A percentile compares a stretch with the other conserved stretches of the same genome.
These are phyloP conservation scores for Leccinum ponderosum DNA, from an alignment of 1,284 basidiomycete genomes.

Conservation along the genomic window DNA sequence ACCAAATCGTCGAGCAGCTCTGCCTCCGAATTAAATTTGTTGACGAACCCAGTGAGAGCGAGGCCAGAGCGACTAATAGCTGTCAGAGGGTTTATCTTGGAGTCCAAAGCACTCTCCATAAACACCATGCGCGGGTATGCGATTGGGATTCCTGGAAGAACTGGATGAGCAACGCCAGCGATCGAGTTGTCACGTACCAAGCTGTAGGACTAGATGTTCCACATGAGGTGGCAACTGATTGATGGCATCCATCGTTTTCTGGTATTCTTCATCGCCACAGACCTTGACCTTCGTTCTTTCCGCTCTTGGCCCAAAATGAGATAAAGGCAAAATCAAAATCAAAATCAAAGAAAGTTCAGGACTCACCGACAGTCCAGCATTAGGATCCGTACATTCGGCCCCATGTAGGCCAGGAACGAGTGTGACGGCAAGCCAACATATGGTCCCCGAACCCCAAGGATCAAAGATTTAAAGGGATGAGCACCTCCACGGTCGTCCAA, in stretches of 20 bases:
- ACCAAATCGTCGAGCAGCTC: conserved; percentile 92
- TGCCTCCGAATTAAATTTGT: conserved; percentile 90
- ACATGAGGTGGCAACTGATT: conserved; percentile 58
- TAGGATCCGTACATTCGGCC: conserved; percentile 71
- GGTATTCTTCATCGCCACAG: conserved; percentile 72
- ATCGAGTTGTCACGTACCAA: conserved; percentile 48
- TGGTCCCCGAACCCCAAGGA: conserved; percentile 76
- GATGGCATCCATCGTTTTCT: conserved; percentile 68
- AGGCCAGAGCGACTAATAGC: conserved; percentile 67
- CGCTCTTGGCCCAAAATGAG: conserved; percentile 51
- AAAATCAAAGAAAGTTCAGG: neutral
- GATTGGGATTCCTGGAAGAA: conserved; percentile 64
- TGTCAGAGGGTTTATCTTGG: conserved; percentile 81
- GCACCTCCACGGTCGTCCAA: conserved; percentile 52
- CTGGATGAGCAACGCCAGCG: neutral
- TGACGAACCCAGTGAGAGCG: conserved; percentile 79
- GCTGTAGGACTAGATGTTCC: conserved; percentile 80
- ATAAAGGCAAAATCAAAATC: neutral
- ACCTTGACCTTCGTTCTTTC: conserved; percentile 83
- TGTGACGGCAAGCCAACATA: conserved; percentile 82
- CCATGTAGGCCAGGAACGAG: conserved; percentile 74
- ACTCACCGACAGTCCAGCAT: conserved; percentile 83
- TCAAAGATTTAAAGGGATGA: conserved; percentile 70
- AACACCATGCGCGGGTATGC: conserved; percentile 95
- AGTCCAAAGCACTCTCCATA: conserved; percentile 74